These are phyloP conservation scores for Quercus rubra DNA, from an alignment of 306 rosid species.

Conservation along the genomic window DNA sequence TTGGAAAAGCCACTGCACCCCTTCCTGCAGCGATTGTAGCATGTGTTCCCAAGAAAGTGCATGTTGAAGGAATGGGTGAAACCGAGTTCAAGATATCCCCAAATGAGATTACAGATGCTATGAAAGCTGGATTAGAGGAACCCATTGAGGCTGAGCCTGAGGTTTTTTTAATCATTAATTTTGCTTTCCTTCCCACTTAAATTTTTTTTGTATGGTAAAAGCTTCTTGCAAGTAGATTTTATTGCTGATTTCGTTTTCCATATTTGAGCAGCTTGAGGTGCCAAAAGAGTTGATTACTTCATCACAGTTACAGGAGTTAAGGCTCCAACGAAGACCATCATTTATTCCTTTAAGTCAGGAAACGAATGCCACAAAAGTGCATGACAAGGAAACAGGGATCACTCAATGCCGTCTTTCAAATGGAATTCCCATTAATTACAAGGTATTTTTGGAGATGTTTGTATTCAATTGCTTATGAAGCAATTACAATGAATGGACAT, in stretches of 20 bases:
- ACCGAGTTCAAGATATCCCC: slow-evolving; percentile 87
- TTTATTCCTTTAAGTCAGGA: slow-evolving; percentile 64
- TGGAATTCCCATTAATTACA: slow-evolving; percentile 88
- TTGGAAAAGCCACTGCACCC: slow-evolving; percentile 87
- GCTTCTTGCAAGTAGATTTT: neutral
- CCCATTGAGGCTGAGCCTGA: slow-evolving; percentile 98
- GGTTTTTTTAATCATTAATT: slow-evolving; percentile 44
- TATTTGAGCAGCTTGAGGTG: slow-evolving; percentile 78
- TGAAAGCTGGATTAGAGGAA: slow-evolving; percentile 72
- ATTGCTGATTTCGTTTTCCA: slow-evolving; percentile 22
- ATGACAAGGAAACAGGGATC: slow-evolving; percentile 90
- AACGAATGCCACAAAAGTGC: slow-evolving; percentile 51
- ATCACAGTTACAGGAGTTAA: slow-evolving; percentile 64
- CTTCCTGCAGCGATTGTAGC: slow-evolving; percentile 98
- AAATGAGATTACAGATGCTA: slow-evolving; percentile 78
- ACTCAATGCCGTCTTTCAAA: slow-evolving; percentile 75
- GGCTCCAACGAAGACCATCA: slow-evolving; percentile 59
- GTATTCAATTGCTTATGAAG: slow-evolving; percentile 17
- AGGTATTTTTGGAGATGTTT: slow-evolving; percentile 49
- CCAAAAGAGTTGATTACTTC: slow-evolving; percentile 83
- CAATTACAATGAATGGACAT: neutral
- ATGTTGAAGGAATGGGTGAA: slow-evolving; percentile 82
- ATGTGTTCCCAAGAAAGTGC: slow-evolving; percentile 88
- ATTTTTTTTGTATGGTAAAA: neutral
- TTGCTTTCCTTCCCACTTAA: neutral